Percentiles rank a stretch among this genome's conserved stretches.
phyloP scores from a whole-genome alignment of 306 rosid species.

The Macrotyloma uniflorum region DNA sequence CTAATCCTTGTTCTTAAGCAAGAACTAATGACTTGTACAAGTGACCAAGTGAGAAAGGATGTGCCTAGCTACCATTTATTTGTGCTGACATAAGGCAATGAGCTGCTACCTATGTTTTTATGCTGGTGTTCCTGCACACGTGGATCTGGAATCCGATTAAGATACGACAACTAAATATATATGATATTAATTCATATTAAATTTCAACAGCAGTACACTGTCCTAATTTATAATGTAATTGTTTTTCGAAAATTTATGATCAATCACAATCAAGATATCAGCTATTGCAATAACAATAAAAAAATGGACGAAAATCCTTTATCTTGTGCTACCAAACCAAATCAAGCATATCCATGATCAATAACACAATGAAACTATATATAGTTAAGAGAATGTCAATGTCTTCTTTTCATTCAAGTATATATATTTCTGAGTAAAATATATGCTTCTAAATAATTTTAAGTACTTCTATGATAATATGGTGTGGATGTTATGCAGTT shows the following conservation, averaged over 20 bases:
- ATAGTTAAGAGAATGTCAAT: background rate
- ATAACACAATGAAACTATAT: background rate
- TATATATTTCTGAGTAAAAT: background rate
- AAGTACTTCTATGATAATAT: background rate
- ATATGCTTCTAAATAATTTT: background rate
- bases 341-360: conserved; percentile 8
- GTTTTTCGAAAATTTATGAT: background rate
- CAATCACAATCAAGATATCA: conserved; percentile 12
- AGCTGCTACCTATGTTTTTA: conserved; percentile 28
- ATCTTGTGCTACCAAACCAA: conserved; percentile 20
- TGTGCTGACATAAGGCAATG: conserved; percentile 39
- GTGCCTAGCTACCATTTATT: conserved; percentile 34
- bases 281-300: background rate
- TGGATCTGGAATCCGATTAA: conserved; percentile 35
- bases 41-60: conserved; percentile 35
- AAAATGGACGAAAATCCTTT: background rate
- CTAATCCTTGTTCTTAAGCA: conserved; percentile 43
- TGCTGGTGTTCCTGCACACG: conserved; percentile 28
- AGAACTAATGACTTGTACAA: conserved; percentile 32
- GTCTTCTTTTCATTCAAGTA: no score
- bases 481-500: background rate
- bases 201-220: conserved; percentile 7
- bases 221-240: background rate
- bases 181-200: background rate
- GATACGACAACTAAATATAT: conserved; percentile 3